Conservation (phyloP, 2,329 filamentous ascomycete species). For the Talaromyces verruculosus region DNA sequence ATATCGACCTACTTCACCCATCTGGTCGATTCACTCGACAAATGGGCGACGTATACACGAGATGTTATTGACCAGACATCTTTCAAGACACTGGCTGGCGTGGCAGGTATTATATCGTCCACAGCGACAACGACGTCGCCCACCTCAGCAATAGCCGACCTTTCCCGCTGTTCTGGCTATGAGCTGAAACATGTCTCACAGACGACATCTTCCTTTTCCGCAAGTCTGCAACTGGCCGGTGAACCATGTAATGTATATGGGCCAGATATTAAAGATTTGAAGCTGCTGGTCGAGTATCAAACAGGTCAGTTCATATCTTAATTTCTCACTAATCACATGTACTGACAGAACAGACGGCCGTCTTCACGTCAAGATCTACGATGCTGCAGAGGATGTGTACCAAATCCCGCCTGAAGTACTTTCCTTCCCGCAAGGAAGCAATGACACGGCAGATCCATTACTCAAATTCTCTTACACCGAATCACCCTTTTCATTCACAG, state of each 20-base stretch:
- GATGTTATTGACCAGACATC: conserved; percentile 17
- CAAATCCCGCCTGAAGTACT: conserved; percentile 71
- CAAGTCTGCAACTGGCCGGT: conserved; percentile 68
- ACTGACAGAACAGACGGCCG: conserved; percentile 54
- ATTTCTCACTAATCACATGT: conserved; percentile 32
- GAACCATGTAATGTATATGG: conserved; percentile 62
- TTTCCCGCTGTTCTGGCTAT: conserved; percentile 38
- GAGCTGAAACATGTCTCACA: conserved; percentile 34
- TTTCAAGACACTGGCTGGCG: conserved; percentile 12
- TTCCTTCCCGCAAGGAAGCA: conserved; percentile 55
- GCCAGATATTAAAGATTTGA: conserved; percentile 56
- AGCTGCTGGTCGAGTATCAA: conserved; percentile 62
- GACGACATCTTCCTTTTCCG: conserved; percentile 46
- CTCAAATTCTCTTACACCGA: conserved; percentile 54
- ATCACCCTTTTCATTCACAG: conserved; percentile 67
- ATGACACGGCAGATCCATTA: conserved; percentile 48
- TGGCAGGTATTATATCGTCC: conserved; percentile 16
- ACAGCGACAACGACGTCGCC: background rate
- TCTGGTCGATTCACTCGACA: conserved; percentile 10
- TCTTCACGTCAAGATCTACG: conserved; percentile 72
- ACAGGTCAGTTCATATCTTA: conserved; percentile 45
- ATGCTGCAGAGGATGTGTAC: conserved; percentile 66
- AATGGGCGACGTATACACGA: conserved; percentile 13
- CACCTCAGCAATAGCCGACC: background rate
- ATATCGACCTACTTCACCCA: conserved; percentile 2